Evolutionary conservation across 192 early-diverging fungal genomes (phyloP).

Genomic region (Backusella liffmaniae): DNA sequence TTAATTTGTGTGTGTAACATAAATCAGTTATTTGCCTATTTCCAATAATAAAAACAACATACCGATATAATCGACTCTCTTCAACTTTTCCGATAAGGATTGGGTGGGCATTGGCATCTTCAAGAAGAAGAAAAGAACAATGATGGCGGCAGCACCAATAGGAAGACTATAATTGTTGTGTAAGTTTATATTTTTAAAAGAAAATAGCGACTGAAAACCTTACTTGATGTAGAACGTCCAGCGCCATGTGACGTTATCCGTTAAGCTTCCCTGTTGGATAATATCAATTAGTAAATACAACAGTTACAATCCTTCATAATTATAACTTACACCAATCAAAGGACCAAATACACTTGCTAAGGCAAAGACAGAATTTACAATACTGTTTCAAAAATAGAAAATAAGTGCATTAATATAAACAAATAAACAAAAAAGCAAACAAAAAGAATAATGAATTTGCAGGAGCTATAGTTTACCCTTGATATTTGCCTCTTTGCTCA

Average conservation of each 20-base stretch:
- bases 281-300: not conserved
- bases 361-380: conserved; percentile 79
- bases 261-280: conserved; percentile 60
- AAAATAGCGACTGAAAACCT: not conserved
- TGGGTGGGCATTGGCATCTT: conserved; percentile 66
- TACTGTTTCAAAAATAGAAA: conserved; percentile 59
- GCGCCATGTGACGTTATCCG: conserved; percentile 62
- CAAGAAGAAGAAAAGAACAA: conserved; percentile 60
- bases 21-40: not conserved
- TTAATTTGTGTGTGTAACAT: not conserved
- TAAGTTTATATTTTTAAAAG: not conserved
- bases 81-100: conserved; percentile 53
- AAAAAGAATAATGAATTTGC: not conserved
- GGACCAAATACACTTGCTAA: conserved; percentile 81
- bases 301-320: not conserved
- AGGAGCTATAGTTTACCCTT: conserved; percentile 8
- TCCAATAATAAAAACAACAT: conserved; percentile 32
- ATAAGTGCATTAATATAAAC: not conserved
- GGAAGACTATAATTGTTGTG: conserved; percentile 61
- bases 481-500: conserved; percentile 68
- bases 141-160: conserved; percentile 64
- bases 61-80: conserved; percentile 69
- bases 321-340: conserved; percentile 59
- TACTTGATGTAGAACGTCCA: conserved; percentile 53
- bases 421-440: not conserved